Evolutionary conservation across 2,329 filamentous ascomycete genomes (phyloP), one percentile per base, ranked within the genome.

Genomic region (Mollisiaceae sp.): DNA sequence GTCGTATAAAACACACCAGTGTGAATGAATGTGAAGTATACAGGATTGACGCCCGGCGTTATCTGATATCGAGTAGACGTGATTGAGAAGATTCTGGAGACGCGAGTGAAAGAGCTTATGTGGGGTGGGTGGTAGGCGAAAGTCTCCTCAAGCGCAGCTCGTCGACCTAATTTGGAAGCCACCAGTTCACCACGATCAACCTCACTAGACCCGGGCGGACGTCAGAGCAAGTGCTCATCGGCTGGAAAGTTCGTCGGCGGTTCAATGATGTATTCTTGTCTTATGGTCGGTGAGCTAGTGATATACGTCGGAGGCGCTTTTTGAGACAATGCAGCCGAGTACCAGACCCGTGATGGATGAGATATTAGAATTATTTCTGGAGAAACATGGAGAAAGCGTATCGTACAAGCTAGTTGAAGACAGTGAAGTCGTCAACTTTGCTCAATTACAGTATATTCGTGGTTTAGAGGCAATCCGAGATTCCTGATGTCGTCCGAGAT

Each of bases 401-500:
- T 58, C 50, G 43, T 57, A 63, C 47, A 68, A 69, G 69, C 70
- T 71, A 66, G 69, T 65, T 69, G 65, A 73, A 69, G 74, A 75
- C 73, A 74, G 62, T 72, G 22, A 75, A 75, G 73, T 55, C 73
- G 70, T 74, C 73, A 65, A 71, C 67, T 50, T 45, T 73, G 63
- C 69, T 69, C 65, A 62, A 69, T 65, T 68, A 70, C 38, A 57
- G 50, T n/a, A 55, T 22, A 22, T 57, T 56, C 20, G 58, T 57
- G 22, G 35, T 41, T 22, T 43, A 43, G 36, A n/a, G 22, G 15
- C n/a, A 15, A 1, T 45, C 36, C 36, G 6, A 18, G 14, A 57
- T 57, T 57, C 35, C 55, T 38, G 55, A 24, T 39, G 18, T 57
- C 55, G 55, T 56, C 52, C 52, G 24, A 38, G n/a, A 36, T 47